These are phyloP conservation scores for Aspergillus nanangensis DNA, from an alignment of 495 filamentous ascomycete genomes.

Conservation along the genomic window DNA sequence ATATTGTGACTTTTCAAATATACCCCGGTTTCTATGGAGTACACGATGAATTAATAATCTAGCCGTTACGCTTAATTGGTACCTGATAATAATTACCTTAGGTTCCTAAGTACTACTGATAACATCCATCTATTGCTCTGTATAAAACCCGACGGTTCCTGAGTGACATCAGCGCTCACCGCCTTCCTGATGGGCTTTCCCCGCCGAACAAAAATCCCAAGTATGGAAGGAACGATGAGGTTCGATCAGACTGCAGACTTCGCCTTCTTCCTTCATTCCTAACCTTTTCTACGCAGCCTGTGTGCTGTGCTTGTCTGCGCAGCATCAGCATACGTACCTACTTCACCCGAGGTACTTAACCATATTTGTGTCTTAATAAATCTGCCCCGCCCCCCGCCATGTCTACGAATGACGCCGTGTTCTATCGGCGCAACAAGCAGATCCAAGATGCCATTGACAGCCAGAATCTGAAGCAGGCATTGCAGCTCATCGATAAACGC, in stretches of 20 bases:
- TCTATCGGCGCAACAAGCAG: constrained; percentile 53
- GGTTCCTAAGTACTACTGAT: background rate
- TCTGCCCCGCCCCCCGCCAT: constrained; percentile 15
- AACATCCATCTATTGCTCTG: too few species aligned
- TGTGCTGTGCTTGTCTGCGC: constrained; percentile 26
- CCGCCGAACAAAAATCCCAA: constrained; percentile 25
- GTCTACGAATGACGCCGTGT: constrained; percentile 38
- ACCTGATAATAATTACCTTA: too few species aligned
- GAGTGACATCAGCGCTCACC: constrained; percentile 15
- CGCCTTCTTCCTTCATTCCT: too few species aligned
- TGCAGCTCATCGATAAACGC: constrained; percentile 56
- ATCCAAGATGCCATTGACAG: constrained; percentile 55
- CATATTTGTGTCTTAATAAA: background rate
- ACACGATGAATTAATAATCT: too few species aligned
- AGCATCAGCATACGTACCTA: constrained; percentile 16
- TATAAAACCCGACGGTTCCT: background rate
- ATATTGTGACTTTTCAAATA: too few species aligned
- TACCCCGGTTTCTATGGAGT: too few species aligned
- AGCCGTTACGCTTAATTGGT: too few species aligned
- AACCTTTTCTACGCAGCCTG: constrained; percentile 16
- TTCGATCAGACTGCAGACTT: too few species aligned
- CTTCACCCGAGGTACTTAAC: background rate
- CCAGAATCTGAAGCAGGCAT: constrained; percentile 53
- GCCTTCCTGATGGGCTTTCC: constrained; percentile 20
- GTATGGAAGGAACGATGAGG: too few species aligned